These are phyloP conservation scores for Candida alai DNA, from an alignment of 805 yeast species.

Conservation along the genomic window DNA sequence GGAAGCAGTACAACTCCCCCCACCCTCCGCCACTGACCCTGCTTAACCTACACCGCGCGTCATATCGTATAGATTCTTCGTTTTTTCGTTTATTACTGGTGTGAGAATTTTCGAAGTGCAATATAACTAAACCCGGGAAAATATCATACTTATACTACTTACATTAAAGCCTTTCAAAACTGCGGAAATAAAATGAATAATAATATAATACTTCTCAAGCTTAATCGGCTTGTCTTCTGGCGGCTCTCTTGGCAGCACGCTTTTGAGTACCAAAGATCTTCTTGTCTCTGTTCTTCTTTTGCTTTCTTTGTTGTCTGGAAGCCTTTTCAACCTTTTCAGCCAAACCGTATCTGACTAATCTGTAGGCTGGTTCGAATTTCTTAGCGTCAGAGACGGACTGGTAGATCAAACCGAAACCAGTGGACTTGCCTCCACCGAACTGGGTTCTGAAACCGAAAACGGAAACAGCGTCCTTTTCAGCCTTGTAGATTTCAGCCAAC, in stretches of 20 bases:
- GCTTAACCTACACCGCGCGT: too few species aligned
- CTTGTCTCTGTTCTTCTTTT: constrained; percentile 99
- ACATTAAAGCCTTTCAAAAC: background rate
- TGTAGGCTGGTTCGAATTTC: constrained; percentile 98
- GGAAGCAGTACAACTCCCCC: too few species aligned
- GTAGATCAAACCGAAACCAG: constrained; percentile 99
- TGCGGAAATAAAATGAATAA: constrained; percentile 1
- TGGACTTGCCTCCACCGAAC: constrained; percentile 99
- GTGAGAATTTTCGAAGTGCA: too few species aligned
- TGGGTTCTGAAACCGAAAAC: constrained; percentile 99
- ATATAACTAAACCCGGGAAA: constrained; percentile 3
- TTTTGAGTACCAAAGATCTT: constrained; percentile 98
- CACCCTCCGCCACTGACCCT: too few species aligned
- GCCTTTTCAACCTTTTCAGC: constrained; percentile 95
- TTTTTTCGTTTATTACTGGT: too few species aligned
- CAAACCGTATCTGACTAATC: constrained; percentile 98
- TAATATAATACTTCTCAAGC: constrained; percentile 6
- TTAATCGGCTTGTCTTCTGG: constrained; percentile 87
- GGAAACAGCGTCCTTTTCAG: constrained; percentile 90
- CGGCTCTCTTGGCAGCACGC: constrained; percentile 88
- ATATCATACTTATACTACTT: constrained; percentile 1
- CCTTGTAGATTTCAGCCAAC: constrained; percentile 83
- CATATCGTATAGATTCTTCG: too few species aligned
- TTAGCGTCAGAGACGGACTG: constrained; percentile 96
- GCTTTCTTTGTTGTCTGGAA: constrained; percentile 99